phyloP scores from a whole-genome alignment of 2,329 filamentous ascomycete species.

The Xylaria multiplex region DNA sequence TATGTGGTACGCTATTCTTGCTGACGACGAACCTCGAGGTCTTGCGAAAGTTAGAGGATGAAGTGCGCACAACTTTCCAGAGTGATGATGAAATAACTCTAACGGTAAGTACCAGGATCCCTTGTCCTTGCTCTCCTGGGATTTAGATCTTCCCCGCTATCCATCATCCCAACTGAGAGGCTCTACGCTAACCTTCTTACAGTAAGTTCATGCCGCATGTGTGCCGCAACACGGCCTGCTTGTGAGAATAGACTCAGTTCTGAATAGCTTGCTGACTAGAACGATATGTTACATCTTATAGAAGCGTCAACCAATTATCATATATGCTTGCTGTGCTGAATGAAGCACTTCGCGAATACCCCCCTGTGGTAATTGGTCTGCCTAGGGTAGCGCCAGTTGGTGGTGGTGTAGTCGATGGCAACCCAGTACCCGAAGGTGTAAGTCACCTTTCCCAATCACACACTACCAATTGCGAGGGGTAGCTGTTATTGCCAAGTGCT shows the following conservation, averaged over 20 bases:
- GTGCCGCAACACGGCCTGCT: too few relatives aligned
- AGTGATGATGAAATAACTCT: slow-evolving; percentile 53
- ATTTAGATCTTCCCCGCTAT: background rate
- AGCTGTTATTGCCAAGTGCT: too few relatives aligned
- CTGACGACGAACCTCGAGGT: slow-evolving; percentile 51
- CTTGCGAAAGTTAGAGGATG: slow-evolving; percentile 47
- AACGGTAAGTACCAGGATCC: background rate
- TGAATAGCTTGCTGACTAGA: background rate
- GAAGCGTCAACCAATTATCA: slow-evolving; percentile 45
- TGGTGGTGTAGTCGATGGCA: slow-evolving; percentile 40
- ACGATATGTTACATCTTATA: background rate
- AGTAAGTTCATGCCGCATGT: background rate
- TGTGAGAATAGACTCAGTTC: too few relatives aligned
- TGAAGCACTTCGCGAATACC: slow-evolving; percentile 56
- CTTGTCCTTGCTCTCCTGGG: background rate
- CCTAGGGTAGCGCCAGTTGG: slow-evolving; percentile 42
- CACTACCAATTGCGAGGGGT: too few relatives aligned
- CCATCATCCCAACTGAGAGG: background rate
- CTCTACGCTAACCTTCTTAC: slow-evolving; percentile 1
- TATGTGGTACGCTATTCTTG: slow-evolving; percentile 53
- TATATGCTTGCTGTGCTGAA: slow-evolving; percentile 57
- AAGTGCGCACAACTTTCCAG: slow-evolving; percentile 53
- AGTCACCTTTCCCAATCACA: slow-evolving; percentile 2
- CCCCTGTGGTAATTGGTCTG: slow-evolving; percentile 44
- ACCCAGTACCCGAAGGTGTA: slow-evolving; percentile 43